Conservation (phyloP, 768 basidiomycete species). For the Pleurotus sapidus region DNA sequence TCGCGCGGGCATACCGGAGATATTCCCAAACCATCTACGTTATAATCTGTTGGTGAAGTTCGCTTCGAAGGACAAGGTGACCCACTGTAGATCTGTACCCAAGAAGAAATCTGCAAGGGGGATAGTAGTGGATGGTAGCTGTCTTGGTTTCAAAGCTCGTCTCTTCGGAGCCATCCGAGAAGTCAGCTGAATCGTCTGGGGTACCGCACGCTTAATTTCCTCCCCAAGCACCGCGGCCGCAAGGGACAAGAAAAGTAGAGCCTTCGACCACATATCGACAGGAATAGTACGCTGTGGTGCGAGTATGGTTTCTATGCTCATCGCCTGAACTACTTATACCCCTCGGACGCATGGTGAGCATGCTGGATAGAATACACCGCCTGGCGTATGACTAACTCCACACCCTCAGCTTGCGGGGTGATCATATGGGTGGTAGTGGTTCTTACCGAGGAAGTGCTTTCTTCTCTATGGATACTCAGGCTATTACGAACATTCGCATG, state of each 20-base stretch:
- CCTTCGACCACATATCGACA: background rate
- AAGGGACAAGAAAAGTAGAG: background rate
- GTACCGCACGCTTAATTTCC: background rate
- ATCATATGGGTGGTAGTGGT: slow-evolving; percentile 3
- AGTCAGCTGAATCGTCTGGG: slow-evolving; percentile 29
- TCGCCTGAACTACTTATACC: background rate
- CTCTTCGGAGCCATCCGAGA: slow-evolving; percentile 21
- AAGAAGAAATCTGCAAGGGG: slow-evolving; percentile 51
- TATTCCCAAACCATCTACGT: slow-evolving; percentile 50
- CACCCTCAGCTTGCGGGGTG: background rate
- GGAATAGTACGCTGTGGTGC: background rate
- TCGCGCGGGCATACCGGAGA: slow-evolving; percentile 30
- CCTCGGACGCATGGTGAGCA: background rate
- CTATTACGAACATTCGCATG: background rate
- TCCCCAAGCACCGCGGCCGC: background rate
- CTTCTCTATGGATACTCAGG: background rate
- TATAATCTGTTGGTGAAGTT: background rate
- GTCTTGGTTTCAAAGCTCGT: slow-evolving; percentile 27
- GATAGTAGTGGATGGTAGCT: slow-evolving; percentile 34
- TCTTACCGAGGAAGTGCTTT: background rate
- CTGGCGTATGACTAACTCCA: background rate
- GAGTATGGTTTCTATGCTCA: too few relatives aligned
- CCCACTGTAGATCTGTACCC: slow-evolving; percentile 58
- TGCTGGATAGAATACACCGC: background rate
- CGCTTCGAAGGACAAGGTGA: background rate